Evolutionary conservation across 2,329 filamentous ascomycete genomes (phyloP), one percentile per base, ranked within the genome.

Genomic region (Lasiodiplodia sp.): DNA sequence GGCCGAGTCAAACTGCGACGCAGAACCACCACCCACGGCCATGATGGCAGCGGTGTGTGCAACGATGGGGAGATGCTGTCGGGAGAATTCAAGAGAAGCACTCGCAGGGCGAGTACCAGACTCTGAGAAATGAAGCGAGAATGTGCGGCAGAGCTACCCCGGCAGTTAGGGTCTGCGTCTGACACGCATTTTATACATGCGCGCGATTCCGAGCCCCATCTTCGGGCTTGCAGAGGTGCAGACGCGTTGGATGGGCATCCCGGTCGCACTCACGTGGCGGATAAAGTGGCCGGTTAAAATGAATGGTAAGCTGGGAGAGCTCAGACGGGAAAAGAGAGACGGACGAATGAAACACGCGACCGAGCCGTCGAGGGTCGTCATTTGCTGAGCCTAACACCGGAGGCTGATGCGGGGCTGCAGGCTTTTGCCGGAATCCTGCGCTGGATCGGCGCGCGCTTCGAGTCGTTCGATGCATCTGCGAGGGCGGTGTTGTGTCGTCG

Each of bases 1-100:
- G 37, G 79, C 80, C 53, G 76, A 77, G 71, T 82, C 79, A 71
- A 82, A 81, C 55, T 76, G 73, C 23, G 74, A 72, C 40, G 72
- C 73, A 64, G 72, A 72, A 64, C 78, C 79, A 70, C 75, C 75
- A 58, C 78, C 73, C 28, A 79, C 78, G 70, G 80, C 80, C 80
- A 82, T 82, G 65, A 49, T 37, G 40, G 25, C 21, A 38, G 52
- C 53, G 55, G 47, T 51, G 44, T 25, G 18, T 8, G n/a, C 28
- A 11, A 63, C 14, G 40, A 28, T 51, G 12, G 1, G 28, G 1
- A 11, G 18, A 21, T 5, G n/a, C 6, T 34, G 7, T n/a, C n/a
- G 57, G 16, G 16, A 40, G 2, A 23, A 25, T 3, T 21, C 8
- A 52, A 25, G n/a, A 23, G 31, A 34, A 12, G 14, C 40, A 23